A percentile compares a stretch with the other conserved stretches of the same genome.
Evolutionary conservation across 2,329 filamentous ascomycete genomes (phyloP).

Genomic region (Penicillium occitanis): DNA sequence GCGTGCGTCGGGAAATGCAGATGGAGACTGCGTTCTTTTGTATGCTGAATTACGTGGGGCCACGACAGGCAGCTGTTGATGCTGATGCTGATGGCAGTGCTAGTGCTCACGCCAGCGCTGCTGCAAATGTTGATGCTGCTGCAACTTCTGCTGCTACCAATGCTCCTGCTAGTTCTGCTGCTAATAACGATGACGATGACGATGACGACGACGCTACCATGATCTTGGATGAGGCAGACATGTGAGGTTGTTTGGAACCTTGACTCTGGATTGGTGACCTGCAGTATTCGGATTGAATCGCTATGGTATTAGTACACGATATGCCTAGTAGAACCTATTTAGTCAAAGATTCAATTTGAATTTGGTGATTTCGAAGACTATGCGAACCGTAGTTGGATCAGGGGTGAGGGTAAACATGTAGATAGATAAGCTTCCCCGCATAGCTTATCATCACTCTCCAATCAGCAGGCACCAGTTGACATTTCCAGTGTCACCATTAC

Average conservation of each 20-base stretch:
- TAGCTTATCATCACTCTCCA: not conserved
- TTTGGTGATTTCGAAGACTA: not conserved
- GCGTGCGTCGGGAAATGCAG: slow-evolving; percentile 52
- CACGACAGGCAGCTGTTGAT: not conserved
- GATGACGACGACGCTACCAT: not conserved
- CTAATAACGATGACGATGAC: not conserved
- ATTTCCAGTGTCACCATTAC: not conserved
- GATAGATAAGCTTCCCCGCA: slow-evolving; percentile 9
- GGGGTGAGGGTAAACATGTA: not conserved
- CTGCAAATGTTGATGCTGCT: not conserved
- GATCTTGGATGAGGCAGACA: not conserved
- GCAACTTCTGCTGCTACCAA: not conserved
- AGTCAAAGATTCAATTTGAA: not conserved
- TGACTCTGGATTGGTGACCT: not conserved
- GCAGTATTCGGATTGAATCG: not conserved
- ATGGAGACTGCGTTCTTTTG: slow-evolving; percentile 53
- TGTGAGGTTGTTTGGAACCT: not conserved
- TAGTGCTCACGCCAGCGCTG: not conserved
- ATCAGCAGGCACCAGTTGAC: not conserved
- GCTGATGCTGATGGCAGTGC: not conserved
- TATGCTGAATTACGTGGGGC: slow-evolving; percentile 3
- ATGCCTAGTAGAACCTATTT: not conserved
- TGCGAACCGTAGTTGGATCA: no score
- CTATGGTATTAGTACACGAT: not conserved
- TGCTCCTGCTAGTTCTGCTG: not conserved